These are phyloP conservation scores for Cercospora berteroae DNA, from an alignment of 2,329 filamentous ascomycete genomes.

Conservation along the genomic window DNA sequence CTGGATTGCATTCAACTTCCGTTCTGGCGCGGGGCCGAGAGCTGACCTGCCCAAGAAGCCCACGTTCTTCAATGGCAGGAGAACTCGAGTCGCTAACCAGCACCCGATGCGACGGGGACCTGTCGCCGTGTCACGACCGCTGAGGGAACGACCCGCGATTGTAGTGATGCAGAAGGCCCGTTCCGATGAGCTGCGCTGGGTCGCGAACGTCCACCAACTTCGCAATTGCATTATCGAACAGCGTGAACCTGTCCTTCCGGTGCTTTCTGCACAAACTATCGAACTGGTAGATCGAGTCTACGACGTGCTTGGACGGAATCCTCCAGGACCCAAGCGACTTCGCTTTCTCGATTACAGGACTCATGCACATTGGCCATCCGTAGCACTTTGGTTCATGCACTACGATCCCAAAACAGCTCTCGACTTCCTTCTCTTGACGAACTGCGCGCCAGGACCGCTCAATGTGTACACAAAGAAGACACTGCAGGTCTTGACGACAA, in stretches of 20 bases:
- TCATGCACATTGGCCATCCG: not conserved
- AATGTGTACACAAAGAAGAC: not conserved
- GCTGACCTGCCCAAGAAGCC: not conserved
- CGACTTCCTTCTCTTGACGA: constrained; percentile 45
- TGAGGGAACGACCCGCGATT: not conserved
- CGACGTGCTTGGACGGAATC: not conserved
- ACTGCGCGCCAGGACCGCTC: constrained; percentile 13
- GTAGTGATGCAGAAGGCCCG: not conserved
- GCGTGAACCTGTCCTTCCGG: not conserved
- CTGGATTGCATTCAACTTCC: not conserved
- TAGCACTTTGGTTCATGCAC: constrained; percentile 45
- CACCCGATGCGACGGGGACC: not conserved
- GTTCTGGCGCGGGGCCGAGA: not conserved
- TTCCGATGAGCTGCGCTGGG: not conserved
- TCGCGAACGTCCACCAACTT: not conserved
- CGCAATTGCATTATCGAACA: not conserved
- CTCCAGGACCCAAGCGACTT: not conserved
- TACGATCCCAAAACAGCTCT: constrained; percentile 41
- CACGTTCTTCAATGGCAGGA: not conserved
- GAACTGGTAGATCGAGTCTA: constrained; percentile 2
- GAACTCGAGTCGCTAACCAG: not conserved
- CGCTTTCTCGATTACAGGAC: not conserved
- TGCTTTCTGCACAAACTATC: not conserved
- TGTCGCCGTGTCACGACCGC: not conserved
- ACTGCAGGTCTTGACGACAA: constrained; percentile 32